Evolutionary conservation across 169 alveolate genomes (phyloP), one percentile per base, ranked within the genome.

Genomic region (Cryptosporidium felis): DNA sequence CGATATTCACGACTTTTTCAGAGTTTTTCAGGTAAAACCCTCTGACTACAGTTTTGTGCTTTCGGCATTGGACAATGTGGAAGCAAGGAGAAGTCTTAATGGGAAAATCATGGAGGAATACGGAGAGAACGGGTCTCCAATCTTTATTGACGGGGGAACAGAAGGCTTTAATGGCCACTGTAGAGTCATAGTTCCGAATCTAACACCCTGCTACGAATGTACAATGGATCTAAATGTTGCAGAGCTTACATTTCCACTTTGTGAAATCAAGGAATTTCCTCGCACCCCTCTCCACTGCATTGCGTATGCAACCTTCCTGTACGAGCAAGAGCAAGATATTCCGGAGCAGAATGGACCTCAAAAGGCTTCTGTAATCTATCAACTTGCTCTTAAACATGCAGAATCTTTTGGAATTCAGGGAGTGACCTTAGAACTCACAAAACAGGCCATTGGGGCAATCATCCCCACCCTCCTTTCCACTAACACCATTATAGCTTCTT

Each of bases 151-250:
- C 4, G 41, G 85, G 51, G 85, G 85, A 6, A 74, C 85, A 6
- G 85, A 74, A 38, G 85, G 85, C 3, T 74, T 74, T 34, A 74
- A 74, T 49, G 85, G 85, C 5, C 85, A 74, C 32, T 51, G 59
- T 30, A 49, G 85, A 18, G 21, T 74, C 10, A 74, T 74, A n/a
- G 28, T 74, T 51, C 85, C 85, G 0, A 23, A 23, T 12, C 8
- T 16, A 18, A 74, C 85, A 3, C 56, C 85, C 18, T 74, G 85
- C 23, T 74, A 74, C 23, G 85, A 74, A 34, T 74, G 85, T 36
- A 74, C 85, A 36, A 40, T 74, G 58, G 66, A 40, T n/a, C 61
- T 74, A 10, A 74, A 74, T 23, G 34, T 45, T 30, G 51, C 36
- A 9, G 67, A 74, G 12, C 9, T 36, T 4, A 74, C 36, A 28